Percentiles rank a stretch among this genome's conserved stretches.
phyloP scores from a whole-genome alignment of 306 rosid species.

The Sechiopsis laciniata region DNA sequence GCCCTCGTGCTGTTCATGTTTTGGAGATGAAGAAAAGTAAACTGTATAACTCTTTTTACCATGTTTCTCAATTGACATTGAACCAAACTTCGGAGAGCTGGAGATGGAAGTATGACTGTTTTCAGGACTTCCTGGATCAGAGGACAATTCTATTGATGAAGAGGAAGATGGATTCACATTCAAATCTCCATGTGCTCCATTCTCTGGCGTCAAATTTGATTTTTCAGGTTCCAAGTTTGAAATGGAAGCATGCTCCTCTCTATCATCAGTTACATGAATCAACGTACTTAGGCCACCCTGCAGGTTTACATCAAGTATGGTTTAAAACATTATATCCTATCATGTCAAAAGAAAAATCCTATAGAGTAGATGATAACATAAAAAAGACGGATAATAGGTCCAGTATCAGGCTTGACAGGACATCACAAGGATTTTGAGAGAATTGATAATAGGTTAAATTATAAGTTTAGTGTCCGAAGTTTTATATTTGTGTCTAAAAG shows the following conservation, averaged over 20 bases:
- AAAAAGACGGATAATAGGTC: neutral
- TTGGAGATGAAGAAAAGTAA: slow-evolving; percentile 43
- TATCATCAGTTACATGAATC: slow-evolving; percentile 30
- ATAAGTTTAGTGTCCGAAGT: no score
- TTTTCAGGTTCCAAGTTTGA: slow-evolving; percentile 42
- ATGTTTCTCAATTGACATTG: slow-evolving; percentile 30
- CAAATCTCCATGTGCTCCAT: slow-evolving; percentile 28
- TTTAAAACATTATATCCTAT: slow-evolving; percentile 2
- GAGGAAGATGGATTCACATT: slow-evolving; percentile 46
- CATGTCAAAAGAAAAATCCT: no score
- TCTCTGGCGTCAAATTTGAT: slow-evolving; percentile 34
- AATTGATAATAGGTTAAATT: no score
- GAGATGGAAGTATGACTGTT: slow-evolving; percentile 37
- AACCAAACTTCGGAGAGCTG: slow-evolving; percentile 36
- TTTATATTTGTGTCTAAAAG: no score
- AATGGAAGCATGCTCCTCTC: slow-evolving; percentile 32
- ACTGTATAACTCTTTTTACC: slow-evolving; percentile 25
- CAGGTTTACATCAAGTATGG: slow-evolving; percentile 23
- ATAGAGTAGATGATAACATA: neutral
- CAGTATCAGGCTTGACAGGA: neutral
- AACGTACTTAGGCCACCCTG: slow-evolving; percentile 46
- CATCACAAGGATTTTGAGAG: neutral
- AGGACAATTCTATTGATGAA: slow-evolving; percentile 51
- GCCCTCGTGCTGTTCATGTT: slow-evolving; percentile 33
- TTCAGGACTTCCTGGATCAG: slow-evolving; percentile 58